A percentile compares a stretch with the other conserved stretches of the same genome.
phyloP scores from a whole-genome alignment of 148 eudicot species.

The Chenopodium album region DNA sequence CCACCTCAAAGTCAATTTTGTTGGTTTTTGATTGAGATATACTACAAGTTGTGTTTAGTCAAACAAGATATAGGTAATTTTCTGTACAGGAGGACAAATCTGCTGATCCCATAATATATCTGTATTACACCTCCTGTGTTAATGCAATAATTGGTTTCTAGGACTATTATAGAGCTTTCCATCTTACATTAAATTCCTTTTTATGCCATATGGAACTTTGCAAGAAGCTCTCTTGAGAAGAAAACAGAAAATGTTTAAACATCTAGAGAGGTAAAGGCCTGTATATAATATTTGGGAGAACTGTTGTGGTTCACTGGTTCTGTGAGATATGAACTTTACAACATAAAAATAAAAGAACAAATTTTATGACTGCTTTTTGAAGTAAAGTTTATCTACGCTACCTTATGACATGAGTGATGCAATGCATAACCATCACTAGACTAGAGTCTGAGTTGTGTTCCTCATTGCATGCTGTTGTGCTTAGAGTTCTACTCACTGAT shows the following conservation, averaged over 20 bases:
- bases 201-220: not conserved
- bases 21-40: not conserved
- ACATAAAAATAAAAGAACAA: no score
- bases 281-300: not conserved
- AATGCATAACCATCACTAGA: not conserved
- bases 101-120: not conserved
- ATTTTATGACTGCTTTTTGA: not conserved
- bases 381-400: not conserved
- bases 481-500: not conserved
- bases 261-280: not conserved
- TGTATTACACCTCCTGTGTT: not conserved
- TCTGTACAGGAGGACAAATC: not conserved
- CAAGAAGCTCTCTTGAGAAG: not conserved
- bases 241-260: not conserved
- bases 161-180: not conserved
- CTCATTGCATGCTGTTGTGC: not conserved
- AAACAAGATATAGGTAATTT: not conserved
- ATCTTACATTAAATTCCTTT: not conserved
- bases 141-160: not conserved
- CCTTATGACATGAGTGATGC: not conserved
- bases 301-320: not conserved
- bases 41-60: not conserved
- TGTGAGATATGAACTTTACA: not conserved
- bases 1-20: no score
- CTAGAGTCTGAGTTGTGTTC: not conserved